Percentiles rank a stretch among this genome's conserved stretches.
phyloP scores from a whole-genome alignment of 257 asterid genomes.

The Knoxia roxburghii region DNA sequence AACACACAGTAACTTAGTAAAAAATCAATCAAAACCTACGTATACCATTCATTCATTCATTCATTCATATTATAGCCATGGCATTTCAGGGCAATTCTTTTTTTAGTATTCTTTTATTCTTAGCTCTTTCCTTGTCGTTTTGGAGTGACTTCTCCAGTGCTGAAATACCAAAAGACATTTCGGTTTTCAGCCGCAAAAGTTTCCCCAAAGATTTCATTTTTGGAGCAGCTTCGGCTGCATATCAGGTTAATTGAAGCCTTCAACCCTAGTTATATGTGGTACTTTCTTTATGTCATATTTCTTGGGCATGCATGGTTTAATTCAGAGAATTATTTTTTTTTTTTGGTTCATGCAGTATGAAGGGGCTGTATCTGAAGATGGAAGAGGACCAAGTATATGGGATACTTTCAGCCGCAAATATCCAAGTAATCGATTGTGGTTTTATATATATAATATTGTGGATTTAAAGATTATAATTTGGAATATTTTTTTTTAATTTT shows the following conservation, averaged over 20 bases:
- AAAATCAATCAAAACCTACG: too few relatives aligned
- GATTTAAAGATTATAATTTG: too few relatives aligned
- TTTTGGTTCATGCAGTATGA: conserved; percentile 3
- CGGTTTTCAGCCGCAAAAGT: conserved; percentile 7
- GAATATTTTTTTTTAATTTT: too few relatives aligned
- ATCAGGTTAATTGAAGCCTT: conserved; percentile 11
- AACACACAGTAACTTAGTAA: too few relatives aligned
- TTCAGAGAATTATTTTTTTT: background rate
- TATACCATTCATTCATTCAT: too few relatives aligned
- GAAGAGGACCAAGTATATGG: conserved; percentile 24
- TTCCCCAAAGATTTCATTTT: conserved; percentile 18
- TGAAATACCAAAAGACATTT: background rate
- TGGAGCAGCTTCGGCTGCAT: conserved; percentile 26
- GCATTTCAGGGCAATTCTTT: background rate
- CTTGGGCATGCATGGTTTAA: too few relatives aligned
- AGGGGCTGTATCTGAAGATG: conserved; percentile 21
- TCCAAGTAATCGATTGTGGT: conserved; percentile 8
- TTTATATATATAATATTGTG: too few relatives aligned
- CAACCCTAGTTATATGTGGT: too few relatives aligned
- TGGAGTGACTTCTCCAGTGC: background rate
- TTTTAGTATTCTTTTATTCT: background rate
- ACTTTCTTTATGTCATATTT: too few relatives aligned
- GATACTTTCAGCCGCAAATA: conserved; percentile 21
- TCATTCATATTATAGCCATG: too few relatives aligned
- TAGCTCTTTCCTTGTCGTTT: conserved; percentile 5